phyloP scores from a whole-genome alignment of 1,284 basidiomycete species.

The Caloboletus firmus region DNA sequence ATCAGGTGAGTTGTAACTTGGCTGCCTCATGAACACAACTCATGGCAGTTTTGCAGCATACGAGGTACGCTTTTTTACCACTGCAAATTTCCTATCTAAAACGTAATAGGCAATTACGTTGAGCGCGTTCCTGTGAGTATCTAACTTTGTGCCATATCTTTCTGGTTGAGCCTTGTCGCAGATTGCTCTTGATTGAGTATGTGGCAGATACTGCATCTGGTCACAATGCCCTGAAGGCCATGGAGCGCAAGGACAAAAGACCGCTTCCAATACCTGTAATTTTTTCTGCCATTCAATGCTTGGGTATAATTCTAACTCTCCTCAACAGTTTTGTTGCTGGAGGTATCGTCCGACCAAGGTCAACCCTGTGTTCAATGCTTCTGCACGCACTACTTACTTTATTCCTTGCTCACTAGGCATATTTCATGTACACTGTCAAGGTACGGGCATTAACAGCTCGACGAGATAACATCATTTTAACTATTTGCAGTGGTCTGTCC shows the following conservation, averaged over 20 bases:
- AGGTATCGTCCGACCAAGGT: slow-evolving; percentile 81
- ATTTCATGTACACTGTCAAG: slow-evolving; percentile 88
- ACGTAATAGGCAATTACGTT: slow-evolving; percentile 65
- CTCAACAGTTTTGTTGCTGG: slow-evolving; percentile 66
- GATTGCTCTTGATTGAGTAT: slow-evolving; percentile 81
- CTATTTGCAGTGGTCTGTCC: slow-evolving; percentile 62
- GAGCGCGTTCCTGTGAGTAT: slow-evolving; percentile 72
- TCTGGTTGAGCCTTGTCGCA: slow-evolving; percentile 29
- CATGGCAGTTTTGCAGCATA: slow-evolving; percentile 32
- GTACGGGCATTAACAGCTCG: slow-evolving; percentile 38
- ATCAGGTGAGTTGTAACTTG: slow-evolving; percentile 49
- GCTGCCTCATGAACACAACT: slow-evolving; percentile 1
- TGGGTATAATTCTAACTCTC: neutral
- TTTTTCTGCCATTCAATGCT: neutral
- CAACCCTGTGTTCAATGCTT: neutral
- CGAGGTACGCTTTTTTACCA: slow-evolving; percentile 31
- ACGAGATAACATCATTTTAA: neutral
- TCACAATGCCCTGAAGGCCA: slow-evolving; percentile 62
- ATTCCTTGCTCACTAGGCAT: slow-evolving; percentile 46
- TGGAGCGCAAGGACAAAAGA: slow-evolving; percentile 78
- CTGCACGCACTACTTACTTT: slow-evolving; percentile 1
- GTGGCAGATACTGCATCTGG: slow-evolving; percentile 68
- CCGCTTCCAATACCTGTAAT: slow-evolving; percentile 70
- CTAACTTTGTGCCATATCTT: slow-evolving; percentile 20
- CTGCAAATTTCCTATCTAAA: slow-evolving; percentile 34